phyloP scores from a whole-genome alignment of 148 eudicot species.

The Arbutus unedo region DNA sequence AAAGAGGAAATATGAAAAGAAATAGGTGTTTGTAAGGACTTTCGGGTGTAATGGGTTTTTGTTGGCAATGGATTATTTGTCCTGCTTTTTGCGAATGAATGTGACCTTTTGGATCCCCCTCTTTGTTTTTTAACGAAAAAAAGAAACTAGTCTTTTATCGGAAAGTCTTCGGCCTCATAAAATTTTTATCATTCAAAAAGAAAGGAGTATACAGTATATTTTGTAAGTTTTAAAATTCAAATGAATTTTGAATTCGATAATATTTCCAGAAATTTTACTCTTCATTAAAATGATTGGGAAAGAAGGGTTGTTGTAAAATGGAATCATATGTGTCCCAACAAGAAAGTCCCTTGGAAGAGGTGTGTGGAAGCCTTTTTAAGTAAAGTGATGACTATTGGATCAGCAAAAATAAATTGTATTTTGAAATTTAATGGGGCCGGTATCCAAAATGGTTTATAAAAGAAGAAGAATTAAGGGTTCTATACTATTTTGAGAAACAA shows the following conservation, averaged over 20 bases:
- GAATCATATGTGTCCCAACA: not conserved
- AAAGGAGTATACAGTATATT: too few species aligned
- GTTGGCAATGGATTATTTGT: conserved; percentile 29
- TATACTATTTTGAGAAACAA: too few species aligned
- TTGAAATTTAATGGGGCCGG: too few species aligned
- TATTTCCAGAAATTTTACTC: too few species aligned
- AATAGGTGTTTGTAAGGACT: not conserved
- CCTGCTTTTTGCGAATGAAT: conserved; percentile 23
- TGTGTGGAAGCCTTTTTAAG: not conserved
- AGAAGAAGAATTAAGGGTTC: too few species aligned
- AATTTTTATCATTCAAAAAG: too few species aligned
- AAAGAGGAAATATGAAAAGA: not conserved
- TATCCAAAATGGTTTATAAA: too few species aligned
- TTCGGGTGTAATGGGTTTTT: not conserved
- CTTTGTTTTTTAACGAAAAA: not conserved
- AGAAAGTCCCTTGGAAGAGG: not conserved
- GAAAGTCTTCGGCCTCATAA: not conserved
- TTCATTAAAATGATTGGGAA: conserved; percentile 2
- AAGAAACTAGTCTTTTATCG: not conserved
- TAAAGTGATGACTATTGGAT: too few species aligned
- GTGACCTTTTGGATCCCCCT: conserved; percentile 16
- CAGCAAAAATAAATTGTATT: too few species aligned
- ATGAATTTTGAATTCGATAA: too few species aligned
- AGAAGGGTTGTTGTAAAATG: not conserved
- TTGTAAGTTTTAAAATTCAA: too few species aligned